Conservation (phyloP, 2,329 filamentous ascomycete genomes). For the Colletotrichum orbiculare region DNA sequence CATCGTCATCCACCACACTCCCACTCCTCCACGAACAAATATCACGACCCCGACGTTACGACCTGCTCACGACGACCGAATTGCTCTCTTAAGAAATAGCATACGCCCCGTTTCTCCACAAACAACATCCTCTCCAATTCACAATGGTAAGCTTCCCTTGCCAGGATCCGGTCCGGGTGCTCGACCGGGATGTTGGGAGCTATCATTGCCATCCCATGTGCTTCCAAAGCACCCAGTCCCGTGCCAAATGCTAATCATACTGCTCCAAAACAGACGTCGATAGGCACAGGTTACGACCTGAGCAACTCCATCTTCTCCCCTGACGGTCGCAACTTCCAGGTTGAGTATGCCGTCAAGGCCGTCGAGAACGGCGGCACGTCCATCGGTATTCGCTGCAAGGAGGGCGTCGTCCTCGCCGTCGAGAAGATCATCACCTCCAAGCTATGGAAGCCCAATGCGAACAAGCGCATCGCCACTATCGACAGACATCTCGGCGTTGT, state of each 20-base stretch:
- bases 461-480: slow-evolving; percentile 96
- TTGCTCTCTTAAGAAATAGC: background rate
- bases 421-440: slow-evolving; percentile 98
- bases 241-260: slow-evolving; percentile 25
- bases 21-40: slow-evolving; percentile 10
- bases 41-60: slow-evolving; percentile 15
- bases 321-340: slow-evolving; percentile 98
- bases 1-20: slow-evolving; percentile 30
- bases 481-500: slow-evolving; percentile 95
- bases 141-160: slow-evolving; percentile 47
- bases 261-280: slow-evolving; percentile 80
- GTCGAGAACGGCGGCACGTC: slow-evolving; percentile 98
- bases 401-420: slow-evolving; percentile 93
- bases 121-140: slow-evolving; percentile 34
- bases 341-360: slow-evolving; percentile 98
- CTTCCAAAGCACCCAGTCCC: background rate
- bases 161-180: slow-evolving; percentile 37
- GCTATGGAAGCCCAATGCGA: slow-evolving; percentile 92
- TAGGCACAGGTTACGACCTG: slow-evolving; percentile 99
- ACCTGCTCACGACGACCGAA: slow-evolving; percentile 4
- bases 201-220: slow-evolving; percentile 7
- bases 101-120: slow-evolving; percentile 4
- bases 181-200: slow-evolving; percentile 23
- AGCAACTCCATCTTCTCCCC: slow-evolving; percentile 99
- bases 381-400: slow-evolving; percentile 95